These are phyloP conservation scores for Cyberlindnera euphorbiae DNA, from an alignment of 805 yeast species.

Conservation along the genomic window DNA sequence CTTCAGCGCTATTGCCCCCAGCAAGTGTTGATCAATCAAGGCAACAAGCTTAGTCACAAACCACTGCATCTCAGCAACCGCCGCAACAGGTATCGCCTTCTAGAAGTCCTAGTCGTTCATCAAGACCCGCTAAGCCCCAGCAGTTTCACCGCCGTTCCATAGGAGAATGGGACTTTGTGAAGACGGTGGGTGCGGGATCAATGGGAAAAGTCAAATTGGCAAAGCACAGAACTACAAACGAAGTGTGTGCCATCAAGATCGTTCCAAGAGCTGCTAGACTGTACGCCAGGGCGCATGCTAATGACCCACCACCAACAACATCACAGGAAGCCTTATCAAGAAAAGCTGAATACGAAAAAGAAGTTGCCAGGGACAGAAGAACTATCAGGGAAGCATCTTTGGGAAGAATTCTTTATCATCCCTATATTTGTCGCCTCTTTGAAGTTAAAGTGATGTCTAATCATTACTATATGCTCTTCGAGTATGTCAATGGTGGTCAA, in stretches of 20 bases:
- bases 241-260: slow-evolving; percentile 87
- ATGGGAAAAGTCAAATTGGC: slow-evolving; percentile 99
- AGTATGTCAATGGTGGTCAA: slow-evolving; percentile 96
- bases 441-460: slow-evolving; percentile 96
- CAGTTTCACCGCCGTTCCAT: slow-evolving; percentile 77
- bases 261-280: slow-evolving; percentile 84
- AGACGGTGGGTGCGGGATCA: slow-evolving; percentile 96
- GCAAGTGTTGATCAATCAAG: slow-evolving; percentile 15
- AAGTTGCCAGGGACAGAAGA: slow-evolving; percentile 84
- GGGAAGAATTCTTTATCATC: slow-evolving; percentile 86
- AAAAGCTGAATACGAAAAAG: slow-evolving; percentile 71
- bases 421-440: slow-evolving; percentile 83
- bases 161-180: slow-evolving; percentile 95
- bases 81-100: slow-evolving; percentile 9
- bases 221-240: slow-evolving; percentile 72
- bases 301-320: slow-evolving; percentile 61
- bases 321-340: slow-evolving; percentile 54
- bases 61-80: slow-evolving; percentile 3
- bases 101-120: slow-evolving; percentile 14
- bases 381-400: slow-evolving; percentile 94
- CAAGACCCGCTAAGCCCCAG: slow-evolving; percentile 22
- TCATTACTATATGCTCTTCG: slow-evolving; percentile 95
- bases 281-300: slow-evolving; percentile 65
- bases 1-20: slow-evolving; percentile 17
- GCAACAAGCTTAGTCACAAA: too few relatives aligned